A percentile compares a stretch with the other conserved stretches of the same genome.
Conservation (phyloP, 805 yeast genomes). For the Brettanomyces anomalus region DNA sequence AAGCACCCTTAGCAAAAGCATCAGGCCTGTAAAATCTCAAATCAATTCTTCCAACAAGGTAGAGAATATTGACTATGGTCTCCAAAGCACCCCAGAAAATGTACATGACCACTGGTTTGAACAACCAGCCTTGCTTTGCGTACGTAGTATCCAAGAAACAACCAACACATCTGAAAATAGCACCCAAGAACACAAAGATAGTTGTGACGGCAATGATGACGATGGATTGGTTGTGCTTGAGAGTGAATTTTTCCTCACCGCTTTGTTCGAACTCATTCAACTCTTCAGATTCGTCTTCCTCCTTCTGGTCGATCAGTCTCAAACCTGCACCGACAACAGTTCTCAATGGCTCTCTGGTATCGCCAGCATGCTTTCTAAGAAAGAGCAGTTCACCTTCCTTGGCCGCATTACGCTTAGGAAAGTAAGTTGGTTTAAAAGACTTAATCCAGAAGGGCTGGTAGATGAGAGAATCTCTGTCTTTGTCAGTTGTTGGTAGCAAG, state of each 20-base stretch:
- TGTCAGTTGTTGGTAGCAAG: slow-evolving; percentile 43
- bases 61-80: slow-evolving; percentile 44
- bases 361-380: slow-evolving; percentile 10
- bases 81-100: slow-evolving; percentile 64
- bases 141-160: slow-evolving; percentile 28
- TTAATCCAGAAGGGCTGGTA: slow-evolving; percentile 79
- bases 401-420: slow-evolving; percentile 44
- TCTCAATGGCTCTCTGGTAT: slow-evolving; percentile 15
- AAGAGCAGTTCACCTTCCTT: slow-evolving; percentile 21
- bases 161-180: slow-evolving; percentile 41
- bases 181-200: slow-evolving; percentile 38
- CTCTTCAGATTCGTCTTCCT: slow-evolving; percentile 10
- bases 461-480: slow-evolving; percentile 38
- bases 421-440: slow-evolving; percentile 49
- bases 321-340: slow-evolving; percentile 22
- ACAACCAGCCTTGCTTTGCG: slow-evolving; percentile 33
- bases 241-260: slow-evolving; percentile 17
- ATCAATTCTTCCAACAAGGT: slow-evolving; percentile 59
- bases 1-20: slow-evolving; percentile 4
- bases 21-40: slow-evolving; percentile 77
- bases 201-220: slow-evolving; percentile 37
- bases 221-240: slow-evolving; percentile 45
- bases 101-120: slow-evolving; percentile 52
- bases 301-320: slow-evolving; percentile 5
- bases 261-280: slow-evolving; percentile 13